Evolutionary conservation across 202 grass and related monocot genomes (phyloP).

Genomic region (Bolboschoenoplectus hybrid): DNA sequence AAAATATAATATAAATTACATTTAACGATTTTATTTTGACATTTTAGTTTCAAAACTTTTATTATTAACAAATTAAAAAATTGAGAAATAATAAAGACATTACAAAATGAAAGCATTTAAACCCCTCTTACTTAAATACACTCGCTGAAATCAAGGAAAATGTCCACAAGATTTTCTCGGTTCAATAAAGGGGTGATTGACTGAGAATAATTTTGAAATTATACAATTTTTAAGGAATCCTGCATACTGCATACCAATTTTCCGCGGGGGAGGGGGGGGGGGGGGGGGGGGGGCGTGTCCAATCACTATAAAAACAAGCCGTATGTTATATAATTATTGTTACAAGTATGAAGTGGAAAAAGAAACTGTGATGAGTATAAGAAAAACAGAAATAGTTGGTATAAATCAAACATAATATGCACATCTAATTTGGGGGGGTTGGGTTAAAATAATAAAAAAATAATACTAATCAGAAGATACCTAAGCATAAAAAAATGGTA

Average conservation of each 20-base stretch:
- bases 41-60: too few relatives aligned
- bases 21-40: too few relatives aligned
- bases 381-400: slow-evolving; percentile 4
- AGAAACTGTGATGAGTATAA: not conserved
- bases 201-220: not conserved
- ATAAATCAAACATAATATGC: slow-evolving; percentile 36
- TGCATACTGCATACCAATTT: not conserved
- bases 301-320: slow-evolving; percentile 19
- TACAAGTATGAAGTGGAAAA: slow-evolving; percentile 25
- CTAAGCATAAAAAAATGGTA: slow-evolving; percentile 44
- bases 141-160: not conserved
- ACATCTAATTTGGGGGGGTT: slow-evolving; percentile 29
- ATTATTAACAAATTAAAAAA: too few relatives aligned
- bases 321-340: slow-evolving; percentile 22
- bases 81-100: too few relatives aligned
- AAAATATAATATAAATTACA: too few relatives aligned
- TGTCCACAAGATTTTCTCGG: not conserved
- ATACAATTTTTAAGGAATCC: not conserved
- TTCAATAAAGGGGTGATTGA: not conserved
- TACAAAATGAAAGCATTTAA: too few relatives aligned
- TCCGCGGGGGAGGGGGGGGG: not conserved
- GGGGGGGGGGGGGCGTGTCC: not conserved
- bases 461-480: slow-evolving; percentile 32
- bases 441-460: slow-evolving; percentile 35
- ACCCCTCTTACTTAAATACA: not conserved